Evolutionary conservation across 768 basidiomycete species (phyloP), one percentile per base, ranked within the genome.

Genomic region (Suillus plorans): DNA sequence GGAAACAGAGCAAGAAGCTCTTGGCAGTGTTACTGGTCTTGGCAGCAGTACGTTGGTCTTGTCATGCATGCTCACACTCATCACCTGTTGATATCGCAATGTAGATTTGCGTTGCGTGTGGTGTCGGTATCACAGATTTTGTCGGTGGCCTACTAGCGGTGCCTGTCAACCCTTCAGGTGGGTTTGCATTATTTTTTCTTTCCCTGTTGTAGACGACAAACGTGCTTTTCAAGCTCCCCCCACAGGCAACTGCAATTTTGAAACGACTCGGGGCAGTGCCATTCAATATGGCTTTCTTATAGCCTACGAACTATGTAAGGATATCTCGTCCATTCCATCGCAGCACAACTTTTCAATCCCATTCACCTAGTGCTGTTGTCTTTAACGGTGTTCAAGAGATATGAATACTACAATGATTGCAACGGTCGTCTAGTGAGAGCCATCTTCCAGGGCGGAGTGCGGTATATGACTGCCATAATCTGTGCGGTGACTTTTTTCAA

Each of bases 1-100:
- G 62, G 62, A 34, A 41, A 31, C 50, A 37, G 18, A 63, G 5
- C 14, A 63, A 63, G 16, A 63, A 10, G 49, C 22, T 63, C 8
- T 41, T 57, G 22, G 56, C 37, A 12, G 6, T 37, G 6, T 57
- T 63, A n/a, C 16, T 63, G 25, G 39, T 57, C 14, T 41, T 58
- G 41, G 62, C 50, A 14, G 58, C 44, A 36, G 62, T 63, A 36
- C n/a, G 62, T 63, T 25, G 6, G 7, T 37, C 36, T 39, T n/a
- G 14, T 57, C 36, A 10, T 14, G 37, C n/a, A 39, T 25, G 56
- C 52, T 57, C 37, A 8, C 8, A 16, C 37, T 22, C 20, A 9
- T 39, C 37, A 8, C 16, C 8, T 22, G 3, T 57, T 57, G 8
- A 57, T 39, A 57, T 57, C 14, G 6, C 37, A 9, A 37, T 12